These are phyloP conservation scores for Neurospora tetrasperma DNA, from an alignment of 495 filamentous ascomycete species.

Conservation along the genomic window DNA sequence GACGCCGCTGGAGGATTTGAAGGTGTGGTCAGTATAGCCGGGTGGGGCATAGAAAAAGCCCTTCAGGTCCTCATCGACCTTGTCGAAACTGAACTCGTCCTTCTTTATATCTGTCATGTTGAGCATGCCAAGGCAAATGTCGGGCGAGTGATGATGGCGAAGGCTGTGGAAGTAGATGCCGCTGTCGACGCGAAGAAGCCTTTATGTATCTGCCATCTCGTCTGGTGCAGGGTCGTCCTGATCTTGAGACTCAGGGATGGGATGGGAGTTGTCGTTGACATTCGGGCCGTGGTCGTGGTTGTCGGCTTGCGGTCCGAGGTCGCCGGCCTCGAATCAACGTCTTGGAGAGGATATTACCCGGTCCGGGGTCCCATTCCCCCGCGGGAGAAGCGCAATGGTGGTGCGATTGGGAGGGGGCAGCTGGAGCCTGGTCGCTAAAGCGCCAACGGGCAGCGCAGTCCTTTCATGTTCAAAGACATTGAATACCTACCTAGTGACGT, in stretches of 20 bases:
- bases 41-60: conserved; percentile 2
- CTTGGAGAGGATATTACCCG: background rate
- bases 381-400: background rate
- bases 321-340: background rate
- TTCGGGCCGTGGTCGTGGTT: background rate
- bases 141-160: background rate
- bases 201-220: background rate
- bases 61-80: background rate
- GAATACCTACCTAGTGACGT: too few species aligned
- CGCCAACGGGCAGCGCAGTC: too few species aligned
- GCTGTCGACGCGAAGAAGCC: background rate
- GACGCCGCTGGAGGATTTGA: conserved; percentile 8
- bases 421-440: too few species aligned
- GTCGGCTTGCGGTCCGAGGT: background rate
- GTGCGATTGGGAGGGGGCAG: background rate
- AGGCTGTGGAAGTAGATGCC: background rate
- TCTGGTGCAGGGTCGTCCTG: background rate
- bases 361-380: background rate
- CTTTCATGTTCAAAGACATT: too few species aligned
- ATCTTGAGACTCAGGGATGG: background rate
- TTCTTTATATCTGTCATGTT: background rate
- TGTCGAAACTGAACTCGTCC: background rate
- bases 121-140: background rate
- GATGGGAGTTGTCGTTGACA: background rate
- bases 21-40: conserved; percentile 18